phyloP scores from a whole-genome alignment of 1,139 yeast genomes.

The Taiozyma sp. region DNA sequence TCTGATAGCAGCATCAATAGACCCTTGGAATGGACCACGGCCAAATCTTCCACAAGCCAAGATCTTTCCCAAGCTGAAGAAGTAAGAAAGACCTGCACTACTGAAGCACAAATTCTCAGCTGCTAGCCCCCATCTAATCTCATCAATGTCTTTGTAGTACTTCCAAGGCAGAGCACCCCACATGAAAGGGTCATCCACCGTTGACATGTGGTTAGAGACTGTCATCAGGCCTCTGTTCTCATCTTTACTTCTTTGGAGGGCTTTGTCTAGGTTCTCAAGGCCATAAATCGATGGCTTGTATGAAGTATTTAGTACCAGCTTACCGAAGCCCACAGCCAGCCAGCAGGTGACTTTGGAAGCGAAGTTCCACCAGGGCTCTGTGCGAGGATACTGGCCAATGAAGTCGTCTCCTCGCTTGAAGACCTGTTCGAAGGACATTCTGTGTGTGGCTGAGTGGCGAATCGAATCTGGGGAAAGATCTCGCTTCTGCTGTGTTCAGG shows the following conservation, averaged over 20 bases:
- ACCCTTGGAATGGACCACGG: slow-evolving; percentile 87
- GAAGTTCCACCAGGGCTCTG: slow-evolving; percentile 55
- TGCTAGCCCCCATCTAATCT: slow-evolving; percentile 90
- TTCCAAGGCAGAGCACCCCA: slow-evolving; percentile 86
- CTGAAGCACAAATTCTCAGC: slow-evolving; percentile 89
- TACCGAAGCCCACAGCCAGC: slow-evolving; percentile 61
- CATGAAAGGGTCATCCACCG: slow-evolving; percentile 86
- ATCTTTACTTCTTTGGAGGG: slow-evolving; percentile 52
- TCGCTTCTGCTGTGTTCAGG: too few relatives aligned
- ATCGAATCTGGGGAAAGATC: neutral
- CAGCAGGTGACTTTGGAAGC: slow-evolving; percentile 69
- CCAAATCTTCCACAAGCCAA: slow-evolving; percentile 87
- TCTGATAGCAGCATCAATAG: slow-evolving; percentile 85
- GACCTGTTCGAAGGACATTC: slow-evolving; percentile 74
- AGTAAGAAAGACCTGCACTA: slow-evolving; percentile 45
- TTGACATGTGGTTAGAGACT: slow-evolving; percentile 95
- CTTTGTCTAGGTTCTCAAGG: slow-evolving; percentile 58
- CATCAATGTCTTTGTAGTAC: slow-evolving; percentile 56
- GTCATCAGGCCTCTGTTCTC: slow-evolving; percentile 79
- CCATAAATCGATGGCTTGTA: slow-evolving; percentile 63
- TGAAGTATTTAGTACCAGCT: slow-evolving; percentile 52
- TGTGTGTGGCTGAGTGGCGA: neutral
- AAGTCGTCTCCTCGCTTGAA: slow-evolving; percentile 72
- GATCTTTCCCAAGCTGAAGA: slow-evolving; percentile 85
- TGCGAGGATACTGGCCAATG: slow-evolving; percentile 58